These are phyloP conservation scores for Polytrichum commune DNA, from an alignment of 225 moss, liverwort and hornwort species.

Conservation along the genomic window DNA sequence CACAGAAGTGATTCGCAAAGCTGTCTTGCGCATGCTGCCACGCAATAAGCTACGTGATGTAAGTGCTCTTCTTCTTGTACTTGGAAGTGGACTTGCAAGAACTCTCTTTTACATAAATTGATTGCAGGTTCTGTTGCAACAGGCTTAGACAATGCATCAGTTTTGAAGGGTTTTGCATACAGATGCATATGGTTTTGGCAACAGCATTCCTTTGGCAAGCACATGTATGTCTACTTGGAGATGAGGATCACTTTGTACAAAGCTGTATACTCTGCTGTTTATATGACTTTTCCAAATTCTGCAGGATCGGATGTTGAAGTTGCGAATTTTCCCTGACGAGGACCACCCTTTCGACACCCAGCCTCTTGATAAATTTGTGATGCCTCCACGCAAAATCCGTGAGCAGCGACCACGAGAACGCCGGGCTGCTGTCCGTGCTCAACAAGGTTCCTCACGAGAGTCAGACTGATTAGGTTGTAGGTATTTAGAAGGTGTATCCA, in stretches of 20 bases:
- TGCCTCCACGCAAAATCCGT: conserved; percentile 91
- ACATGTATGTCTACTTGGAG: no score
- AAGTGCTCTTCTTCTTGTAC: conserved; percentile 18
- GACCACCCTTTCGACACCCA: conserved; percentile 75
- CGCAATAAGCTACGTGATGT: conserved; percentile 95
- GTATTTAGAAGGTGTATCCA: no score
- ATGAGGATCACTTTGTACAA: no score
- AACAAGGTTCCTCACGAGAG: conserved; percentile 29
- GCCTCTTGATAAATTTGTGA: conserved; percentile 70
- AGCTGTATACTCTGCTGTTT: no score
- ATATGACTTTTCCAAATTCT: neutral
- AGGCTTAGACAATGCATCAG: neutral
- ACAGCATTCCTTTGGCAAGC: no score
- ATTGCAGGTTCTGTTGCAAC: neutral
- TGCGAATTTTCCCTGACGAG: conserved; percentile 82
- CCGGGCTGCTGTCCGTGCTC: conserved; percentile 63
- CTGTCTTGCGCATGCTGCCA: conserved; percentile 95
- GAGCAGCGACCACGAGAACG: conserved; percentile 86
- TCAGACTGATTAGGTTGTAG: neutral
- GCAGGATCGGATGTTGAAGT: conserved; percentile 92
- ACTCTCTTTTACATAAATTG: neutral
- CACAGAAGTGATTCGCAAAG: conserved; percentile 92
- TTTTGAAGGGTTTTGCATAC: neutral
- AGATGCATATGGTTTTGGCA: no score
- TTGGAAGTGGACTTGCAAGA: neutral